Evolutionary conservation across 805 yeast species (phyloP), one percentile per base, ranked within the genome.

Genomic region (Saturnispora hagleri): DNA sequence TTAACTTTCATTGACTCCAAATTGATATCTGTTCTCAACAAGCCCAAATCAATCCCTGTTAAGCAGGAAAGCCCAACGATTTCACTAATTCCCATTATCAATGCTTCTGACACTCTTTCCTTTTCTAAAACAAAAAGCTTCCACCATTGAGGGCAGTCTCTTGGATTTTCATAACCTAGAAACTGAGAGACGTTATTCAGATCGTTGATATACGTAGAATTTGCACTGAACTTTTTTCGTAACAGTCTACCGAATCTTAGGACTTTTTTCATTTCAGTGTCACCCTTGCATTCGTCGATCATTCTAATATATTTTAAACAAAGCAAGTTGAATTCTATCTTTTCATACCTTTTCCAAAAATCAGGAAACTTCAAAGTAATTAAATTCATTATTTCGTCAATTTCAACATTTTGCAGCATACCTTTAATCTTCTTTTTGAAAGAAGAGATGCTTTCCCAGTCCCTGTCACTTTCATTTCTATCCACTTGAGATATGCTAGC

Each of bases 111-210:
- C 27, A 73, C 55, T 47, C 70, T 70, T 2, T 58, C 57, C 17
- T 72, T 62, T 48, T 74, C 75, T 9, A 64, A 64, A 10, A 59
- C 60, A 27, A 67, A 67, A 36, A 75, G 60, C 33, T 69, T 56
- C 47, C 66, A 63, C 17, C 74, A 73, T 44, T 69, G 69, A 33
- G 60, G 62, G 4, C 73, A 62, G 4, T 60, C 53, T 43, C 54
- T 52, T 0, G 84, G 83, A 49, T 79, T 69, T 9, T 73, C 73
- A 55, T 74, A 81, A 3, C 84, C 81, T 45, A 81, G 60, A 28
- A 82, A 62, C 3, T 79, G 68, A 7, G 79, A 76, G 0, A 80
- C 68, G 43, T 76, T 74, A 40, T 71, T 68, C 31, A 82, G 58
- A 53, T 68, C 66, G 7, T 66, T 64, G 31, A 65, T 68, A 41